These are phyloP conservation scores for Selaginella moellendorffii DNA, from an alignment of 75 land plant species.

Conservation along the genomic window DNA sequence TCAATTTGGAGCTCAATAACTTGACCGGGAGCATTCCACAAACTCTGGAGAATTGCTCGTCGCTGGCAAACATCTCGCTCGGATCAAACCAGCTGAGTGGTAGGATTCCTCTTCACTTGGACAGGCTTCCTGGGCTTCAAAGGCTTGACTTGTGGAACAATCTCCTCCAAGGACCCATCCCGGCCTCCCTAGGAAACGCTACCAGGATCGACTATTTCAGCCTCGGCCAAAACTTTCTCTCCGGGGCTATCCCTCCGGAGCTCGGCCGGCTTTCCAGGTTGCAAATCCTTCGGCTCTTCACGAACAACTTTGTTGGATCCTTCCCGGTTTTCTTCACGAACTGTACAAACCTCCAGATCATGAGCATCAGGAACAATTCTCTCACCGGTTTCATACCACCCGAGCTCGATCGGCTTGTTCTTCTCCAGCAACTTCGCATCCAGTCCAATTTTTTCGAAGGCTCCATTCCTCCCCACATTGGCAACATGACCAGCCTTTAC, in stretches of 20 bases:
- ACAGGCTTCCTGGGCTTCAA: neutral
- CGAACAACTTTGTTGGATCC: constrained; percentile 4
- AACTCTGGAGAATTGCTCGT: neutral
- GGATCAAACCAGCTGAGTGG: neutral
- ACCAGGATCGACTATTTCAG: neutral
- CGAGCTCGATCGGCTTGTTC: neutral
- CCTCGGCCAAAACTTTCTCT: neutral
- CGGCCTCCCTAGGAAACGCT: neutral
- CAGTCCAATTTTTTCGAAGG: neutral
- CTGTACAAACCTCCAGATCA: constrained; percentile 1
- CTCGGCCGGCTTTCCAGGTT: neutral
- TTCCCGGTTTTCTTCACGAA: constrained; percentile 1
- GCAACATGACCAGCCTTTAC: neutral
- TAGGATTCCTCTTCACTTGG: neutral
- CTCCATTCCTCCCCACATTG: neutral
- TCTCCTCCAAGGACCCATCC: neutral
- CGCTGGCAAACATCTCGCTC: neutral
- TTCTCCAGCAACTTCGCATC: neutral
- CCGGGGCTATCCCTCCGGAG: neutral
- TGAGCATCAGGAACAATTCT: constrained; percentile 3
- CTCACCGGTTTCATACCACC: constrained; percentile 3
- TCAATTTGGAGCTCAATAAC: neutral
- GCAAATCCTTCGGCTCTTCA: neutral
- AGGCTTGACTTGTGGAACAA: neutral
- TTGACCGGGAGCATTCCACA: neutral